phyloP scores from a whole-genome alignment of 495 filamentous ascomycete species.

The Tirmania nivea region DNA sequence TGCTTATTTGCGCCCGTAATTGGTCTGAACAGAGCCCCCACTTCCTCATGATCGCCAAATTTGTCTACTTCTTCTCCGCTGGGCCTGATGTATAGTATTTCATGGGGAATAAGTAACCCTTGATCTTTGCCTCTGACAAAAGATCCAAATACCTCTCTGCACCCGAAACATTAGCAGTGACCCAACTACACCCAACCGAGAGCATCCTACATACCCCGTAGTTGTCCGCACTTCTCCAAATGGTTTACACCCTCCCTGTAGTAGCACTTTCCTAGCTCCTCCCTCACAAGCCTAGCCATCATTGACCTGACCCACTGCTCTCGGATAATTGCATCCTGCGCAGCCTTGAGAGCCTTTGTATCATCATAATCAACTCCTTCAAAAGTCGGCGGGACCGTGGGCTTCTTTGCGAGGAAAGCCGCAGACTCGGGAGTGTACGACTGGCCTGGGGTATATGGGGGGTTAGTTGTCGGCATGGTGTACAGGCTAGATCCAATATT shows the following conservation, averaged over 20 bases:
- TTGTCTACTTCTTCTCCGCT: conserved; percentile 19
- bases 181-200: background rate
- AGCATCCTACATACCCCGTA: conserved; percentile 43
- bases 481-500: too few species aligned
- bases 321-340: conserved; percentile 79
- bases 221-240: conserved; percentile 78
- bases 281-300: conserved; percentile 84
- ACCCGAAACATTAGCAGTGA: background rate
- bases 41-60: too few species aligned
- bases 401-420: conserved; percentile 83
- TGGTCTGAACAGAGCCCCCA: too few species aligned
- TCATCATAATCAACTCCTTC: conserved; percentile 95
- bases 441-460: background rate
- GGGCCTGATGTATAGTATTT: conserved; percentile 49
- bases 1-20: too few species aligned
- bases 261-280: conserved; percentile 95
- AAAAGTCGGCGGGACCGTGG: conserved; percentile 79
- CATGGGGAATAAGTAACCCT: conserved; percentile 79
- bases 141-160: conserved; percentile 85
- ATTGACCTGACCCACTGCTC: conserved; percentile 96
- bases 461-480: background rate
- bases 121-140: conserved; percentile 60
- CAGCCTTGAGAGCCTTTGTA: conserved; percentile 68
- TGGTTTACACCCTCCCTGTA: conserved; percentile 86
- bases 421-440: conserved; percentile 61